phyloP scores from a whole-genome alignment of 2,329 filamentous ascomycete species.

The Fusarium piperis region DNA sequence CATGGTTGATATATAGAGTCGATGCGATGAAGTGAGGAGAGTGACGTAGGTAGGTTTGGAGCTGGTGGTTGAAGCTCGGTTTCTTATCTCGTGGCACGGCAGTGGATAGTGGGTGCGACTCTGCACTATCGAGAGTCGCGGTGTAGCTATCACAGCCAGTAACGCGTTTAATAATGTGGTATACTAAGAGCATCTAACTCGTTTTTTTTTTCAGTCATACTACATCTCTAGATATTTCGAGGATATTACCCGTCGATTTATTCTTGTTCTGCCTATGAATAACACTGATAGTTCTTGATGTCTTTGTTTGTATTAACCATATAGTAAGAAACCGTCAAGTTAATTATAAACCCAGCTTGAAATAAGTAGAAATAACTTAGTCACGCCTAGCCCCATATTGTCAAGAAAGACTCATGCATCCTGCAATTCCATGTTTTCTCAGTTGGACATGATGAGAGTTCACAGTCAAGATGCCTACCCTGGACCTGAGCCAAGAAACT shows the following conservation, averaged over 20 bases:
- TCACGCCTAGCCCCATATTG: not conserved
- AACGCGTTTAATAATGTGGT: not conserved
- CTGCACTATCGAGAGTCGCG: not conserved
- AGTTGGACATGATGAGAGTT: not conserved
- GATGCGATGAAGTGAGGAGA: not conserved
- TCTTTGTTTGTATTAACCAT: not conserved
- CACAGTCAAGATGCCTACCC: not conserved
- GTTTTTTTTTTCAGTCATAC: not conserved
- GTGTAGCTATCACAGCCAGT: not conserved
- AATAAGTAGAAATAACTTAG: not conserved
- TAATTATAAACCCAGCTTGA: not conserved
- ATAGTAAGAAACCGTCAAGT: not conserved
- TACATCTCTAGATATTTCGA: not conserved
- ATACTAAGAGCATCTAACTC: not conserved
- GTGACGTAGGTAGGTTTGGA: not conserved
- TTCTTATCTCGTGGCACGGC: not conserved
- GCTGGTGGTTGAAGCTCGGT: not conserved
- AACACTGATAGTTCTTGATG: not conserved
- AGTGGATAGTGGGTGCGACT: not conserved
- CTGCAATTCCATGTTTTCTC: not conserved
- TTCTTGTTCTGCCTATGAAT: not conserved
- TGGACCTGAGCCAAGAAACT: not conserved
- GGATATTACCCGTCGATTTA: not conserved
- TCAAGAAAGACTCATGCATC: not conserved
- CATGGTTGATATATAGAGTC: constrained; percentile 29